Percentiles rank a stretch among this genome's conserved stretches.
These are phyloP conservation scores for Calcarisporium arbuscula DNA, from an alignment of 2,329 filamentous ascomycete genomes.

Conservation along the genomic window DNA sequence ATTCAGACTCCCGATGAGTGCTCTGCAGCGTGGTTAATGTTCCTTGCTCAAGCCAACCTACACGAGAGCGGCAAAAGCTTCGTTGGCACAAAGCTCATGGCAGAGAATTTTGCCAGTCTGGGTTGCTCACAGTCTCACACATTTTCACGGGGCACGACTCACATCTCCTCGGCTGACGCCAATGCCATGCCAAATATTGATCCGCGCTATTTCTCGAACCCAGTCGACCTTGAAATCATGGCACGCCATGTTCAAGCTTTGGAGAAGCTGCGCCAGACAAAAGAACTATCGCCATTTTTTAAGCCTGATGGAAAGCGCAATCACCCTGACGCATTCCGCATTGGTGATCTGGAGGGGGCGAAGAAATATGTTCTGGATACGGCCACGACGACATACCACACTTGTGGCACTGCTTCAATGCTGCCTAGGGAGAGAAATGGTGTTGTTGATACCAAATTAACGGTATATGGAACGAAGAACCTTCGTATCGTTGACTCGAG, in stretches of 20 bases:
- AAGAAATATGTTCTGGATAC: conserved; percentile 25
- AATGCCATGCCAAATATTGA: conserved; percentile 43
- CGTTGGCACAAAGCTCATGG: conserved; percentile 39
- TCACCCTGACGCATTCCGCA: conserved; percentile 17
- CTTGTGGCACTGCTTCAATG: conserved; percentile 43
- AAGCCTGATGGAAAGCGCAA: conserved; percentile 26
- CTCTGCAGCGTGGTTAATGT: conserved; percentile 6
- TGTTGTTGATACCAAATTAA: conserved; percentile 11
- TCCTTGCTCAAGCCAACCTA: conserved; percentile 19
- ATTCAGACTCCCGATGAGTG: conserved; percentile 3
- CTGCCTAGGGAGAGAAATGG: conserved; percentile 35
- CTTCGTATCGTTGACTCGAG: conserved; percentile 12
- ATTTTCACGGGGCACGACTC: conserved; percentile 53
- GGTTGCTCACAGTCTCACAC: conserved; percentile 49
- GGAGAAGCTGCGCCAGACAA: conserved; percentile 30
- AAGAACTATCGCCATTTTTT: conserved; percentile 29
- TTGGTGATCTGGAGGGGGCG: conserved; percentile 21
- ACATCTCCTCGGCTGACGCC: conserved; percentile 39
- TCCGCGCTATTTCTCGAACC: conserved; percentile 47
- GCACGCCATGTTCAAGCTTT: conserved; percentile 35
- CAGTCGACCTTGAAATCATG: conserved; percentile 50
- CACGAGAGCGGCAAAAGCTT: conserved; percentile 11
- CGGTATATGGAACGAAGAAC: conserved; percentile 10
- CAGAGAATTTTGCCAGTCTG: too few relatives aligned
- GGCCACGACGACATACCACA: conserved; percentile 37